phyloP scores from a whole-genome alignment of 1,139 yeast species.

The Wickerhamiella pararugosa region DNA sequence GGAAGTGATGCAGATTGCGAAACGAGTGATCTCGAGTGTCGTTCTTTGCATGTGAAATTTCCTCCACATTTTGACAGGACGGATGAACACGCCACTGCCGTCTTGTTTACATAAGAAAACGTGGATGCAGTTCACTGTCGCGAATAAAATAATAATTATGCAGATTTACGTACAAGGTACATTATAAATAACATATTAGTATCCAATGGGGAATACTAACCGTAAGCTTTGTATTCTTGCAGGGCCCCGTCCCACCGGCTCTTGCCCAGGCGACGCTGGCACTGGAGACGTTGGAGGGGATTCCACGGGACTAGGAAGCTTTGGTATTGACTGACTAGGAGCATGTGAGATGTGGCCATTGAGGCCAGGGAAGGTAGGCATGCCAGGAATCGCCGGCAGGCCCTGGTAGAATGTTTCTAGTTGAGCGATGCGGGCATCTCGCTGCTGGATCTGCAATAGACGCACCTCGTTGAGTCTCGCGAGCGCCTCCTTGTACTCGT shows the following conservation, averaged over 20 bases:
- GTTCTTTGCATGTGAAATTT: constrained; percentile 20
- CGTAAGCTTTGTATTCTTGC: neutral
- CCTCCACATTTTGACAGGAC: constrained; percentile 6
- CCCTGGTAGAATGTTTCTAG: constrained; percentile 4
- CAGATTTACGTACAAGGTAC: neutral
- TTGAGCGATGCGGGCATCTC: constrained; percentile 4
- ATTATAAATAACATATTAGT: neutral
- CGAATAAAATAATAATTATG: neutral
- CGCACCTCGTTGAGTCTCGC: constrained; percentile 8
- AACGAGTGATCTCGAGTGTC: constrained; percentile 54
- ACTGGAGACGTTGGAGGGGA: too few relatives aligned
- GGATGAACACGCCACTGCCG: neutral
- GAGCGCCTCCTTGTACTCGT: constrained; percentile 8
- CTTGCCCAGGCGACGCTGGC: too few relatives aligned
- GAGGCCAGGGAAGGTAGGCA: neutral
- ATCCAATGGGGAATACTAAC: neutral
- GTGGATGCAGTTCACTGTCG: neutral
- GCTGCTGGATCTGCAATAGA: constrained; percentile 2
- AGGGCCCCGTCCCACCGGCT: too few relatives aligned
- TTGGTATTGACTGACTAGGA: too few relatives aligned
- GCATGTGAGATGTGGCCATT: too few relatives aligned
- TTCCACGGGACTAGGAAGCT: too few relatives aligned
- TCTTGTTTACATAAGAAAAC: neutral
- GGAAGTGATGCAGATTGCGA: constrained; percentile 70
- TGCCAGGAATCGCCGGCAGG: neutral